Evolutionary conservation across 2,329 filamentous ascomycete species (phyloP).

Genomic region (Trichoderma lentiforme): DNA sequence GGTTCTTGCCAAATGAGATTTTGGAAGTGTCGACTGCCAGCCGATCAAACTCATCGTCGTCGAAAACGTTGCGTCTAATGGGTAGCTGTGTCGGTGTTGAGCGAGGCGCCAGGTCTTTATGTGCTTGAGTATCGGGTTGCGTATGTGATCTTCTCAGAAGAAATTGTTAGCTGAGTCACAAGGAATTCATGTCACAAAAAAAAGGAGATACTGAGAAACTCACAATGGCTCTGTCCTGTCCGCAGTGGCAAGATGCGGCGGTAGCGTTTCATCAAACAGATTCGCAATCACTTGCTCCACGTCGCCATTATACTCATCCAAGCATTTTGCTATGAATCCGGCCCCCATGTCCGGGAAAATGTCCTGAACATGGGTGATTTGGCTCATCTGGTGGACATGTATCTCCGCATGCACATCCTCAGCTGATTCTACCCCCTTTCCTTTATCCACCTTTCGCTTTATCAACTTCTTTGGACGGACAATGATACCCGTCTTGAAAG

Average conservation of each 20-base stretch:
- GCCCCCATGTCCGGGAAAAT: constrained; percentile 85
- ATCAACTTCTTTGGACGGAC: constrained; percentile 48
- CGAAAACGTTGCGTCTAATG: constrained; percentile 69
- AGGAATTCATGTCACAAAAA: not conserved
- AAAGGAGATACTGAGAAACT: constrained; percentile 18
- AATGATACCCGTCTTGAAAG: constrained; percentile 56
- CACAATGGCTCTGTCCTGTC: constrained; percentile 65
- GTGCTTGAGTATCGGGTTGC: constrained; percentile 22
- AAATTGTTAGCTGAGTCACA: constrained; percentile 21
- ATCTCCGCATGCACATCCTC: constrained; percentile 47
- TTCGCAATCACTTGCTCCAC: constrained; percentile 78
- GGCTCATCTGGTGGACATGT: constrained; percentile 77
- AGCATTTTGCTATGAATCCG: constrained; percentile 72
- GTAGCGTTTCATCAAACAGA: constrained; percentile 73
- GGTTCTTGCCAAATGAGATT: constrained; percentile 74
- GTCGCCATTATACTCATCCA: constrained; percentile 76
- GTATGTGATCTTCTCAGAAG: constrained; percentile 28
- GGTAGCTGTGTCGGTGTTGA: constrained; percentile 57
- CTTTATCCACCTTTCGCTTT: constrained; percentile 61
- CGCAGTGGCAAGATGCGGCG: constrained; percentile 59
- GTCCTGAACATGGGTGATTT: constrained; percentile 88
- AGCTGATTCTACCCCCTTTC: constrained; percentile 50
- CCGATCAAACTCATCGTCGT: constrained; percentile 74
- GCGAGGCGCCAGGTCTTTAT: constrained; percentile 50
- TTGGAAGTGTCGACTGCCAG: constrained; percentile 64